These are phyloP conservation scores for Auxenochlorella pyrenoidosa DNA, from an alignment of 139 green algal genomes.

Conservation along the genomic window DNA sequence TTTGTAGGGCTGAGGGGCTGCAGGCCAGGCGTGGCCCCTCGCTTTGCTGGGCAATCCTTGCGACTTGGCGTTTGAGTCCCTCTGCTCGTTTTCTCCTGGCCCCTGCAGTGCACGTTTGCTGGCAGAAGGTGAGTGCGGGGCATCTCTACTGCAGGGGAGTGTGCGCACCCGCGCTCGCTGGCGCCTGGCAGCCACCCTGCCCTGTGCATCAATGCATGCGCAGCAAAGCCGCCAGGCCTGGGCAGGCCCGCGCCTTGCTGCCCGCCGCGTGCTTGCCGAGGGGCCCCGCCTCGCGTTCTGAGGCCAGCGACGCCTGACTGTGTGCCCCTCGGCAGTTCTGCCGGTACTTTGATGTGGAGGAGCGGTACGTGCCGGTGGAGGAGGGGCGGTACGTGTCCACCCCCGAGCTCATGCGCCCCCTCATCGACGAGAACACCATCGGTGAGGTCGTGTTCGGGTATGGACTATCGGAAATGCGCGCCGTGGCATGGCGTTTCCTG, in stretches of 20 bases:
- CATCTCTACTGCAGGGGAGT: neutral
- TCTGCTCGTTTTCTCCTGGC: neutral
- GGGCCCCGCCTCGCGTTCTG: too few relatives aligned
- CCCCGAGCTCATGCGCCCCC: conserved; percentile 38
- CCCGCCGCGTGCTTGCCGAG: too few relatives aligned
- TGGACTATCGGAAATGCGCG: neutral
- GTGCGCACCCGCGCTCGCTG: too few relatives aligned
- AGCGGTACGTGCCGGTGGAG: conserved; percentile 41
- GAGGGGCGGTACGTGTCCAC: conserved; percentile 47
- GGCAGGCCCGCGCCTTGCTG: too few relatives aligned
- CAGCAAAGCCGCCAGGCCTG: too few relatives aligned
- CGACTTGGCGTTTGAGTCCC: too few relatives aligned
- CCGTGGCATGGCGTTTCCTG: neutral
- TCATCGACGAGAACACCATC: conserved; percentile 80
- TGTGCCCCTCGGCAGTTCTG: conserved; percentile 37
- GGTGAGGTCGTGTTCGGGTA: conserved; percentile 31
- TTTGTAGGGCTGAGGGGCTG: too few relatives aligned
- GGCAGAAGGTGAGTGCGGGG: conserved; percentile 59
- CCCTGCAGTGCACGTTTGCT: conserved; percentile 52
- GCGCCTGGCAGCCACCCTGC: too few relatives aligned
- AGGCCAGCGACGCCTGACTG: too few relatives aligned
- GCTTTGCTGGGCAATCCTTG: too few relatives aligned
- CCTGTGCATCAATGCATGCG: too few relatives aligned
- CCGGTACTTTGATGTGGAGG: conserved; percentile 79
- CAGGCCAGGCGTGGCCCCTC: too few relatives aligned